Percentiles rank a stretch among this genome's conserved stretches.
Evolutionary conservation across 345 rosid species (phyloP).

Genomic region (Pistacia integerrima): DNA sequence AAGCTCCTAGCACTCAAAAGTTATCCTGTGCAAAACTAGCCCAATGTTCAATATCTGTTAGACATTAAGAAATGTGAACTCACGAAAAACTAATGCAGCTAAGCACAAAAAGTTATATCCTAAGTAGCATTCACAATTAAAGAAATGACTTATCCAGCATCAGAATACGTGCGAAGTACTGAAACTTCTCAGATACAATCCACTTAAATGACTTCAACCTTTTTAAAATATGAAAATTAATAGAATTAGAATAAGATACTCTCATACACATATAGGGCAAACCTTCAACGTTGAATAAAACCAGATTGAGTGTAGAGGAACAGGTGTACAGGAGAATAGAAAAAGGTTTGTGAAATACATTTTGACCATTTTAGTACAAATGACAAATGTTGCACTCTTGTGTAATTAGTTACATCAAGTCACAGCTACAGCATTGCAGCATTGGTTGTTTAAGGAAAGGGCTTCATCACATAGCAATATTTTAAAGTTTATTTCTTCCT

Average conservation of each 20-base stretch:
- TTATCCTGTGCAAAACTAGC: slow-evolving; percentile 24
- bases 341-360: too few relatives aligned
- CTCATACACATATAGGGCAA: neutral
- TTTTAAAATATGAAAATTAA: neutral
- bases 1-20: slow-evolving; percentile 17
- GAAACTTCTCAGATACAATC: neutral
- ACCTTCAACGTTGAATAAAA: neutral
- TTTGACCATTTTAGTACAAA: slow-evolving; percentile 1
- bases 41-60: slow-evolving; percentile 1
- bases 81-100: neutral
- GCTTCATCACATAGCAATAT: neutral
- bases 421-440: neutral
- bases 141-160: neutral
- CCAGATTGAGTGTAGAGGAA: neutral
- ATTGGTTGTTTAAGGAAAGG: neutral
- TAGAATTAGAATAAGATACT: neutral
- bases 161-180: neutral
- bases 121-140: neutral
- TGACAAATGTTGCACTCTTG: neutral
- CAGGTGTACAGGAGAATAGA: neutral
- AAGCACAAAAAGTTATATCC: neutral
- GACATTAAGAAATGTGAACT: neutral
- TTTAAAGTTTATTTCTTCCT: slow-evolving; percentile 8
- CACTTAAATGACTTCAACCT: neutral
- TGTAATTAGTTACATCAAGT: neutral